A percentile compares a stretch with the other conserved stretches of the same genome.
Evolutionary conservation across 2,329 filamentous ascomycete species (phyloP).

Genomic region (Ascocoryne sarcoides): DNA sequence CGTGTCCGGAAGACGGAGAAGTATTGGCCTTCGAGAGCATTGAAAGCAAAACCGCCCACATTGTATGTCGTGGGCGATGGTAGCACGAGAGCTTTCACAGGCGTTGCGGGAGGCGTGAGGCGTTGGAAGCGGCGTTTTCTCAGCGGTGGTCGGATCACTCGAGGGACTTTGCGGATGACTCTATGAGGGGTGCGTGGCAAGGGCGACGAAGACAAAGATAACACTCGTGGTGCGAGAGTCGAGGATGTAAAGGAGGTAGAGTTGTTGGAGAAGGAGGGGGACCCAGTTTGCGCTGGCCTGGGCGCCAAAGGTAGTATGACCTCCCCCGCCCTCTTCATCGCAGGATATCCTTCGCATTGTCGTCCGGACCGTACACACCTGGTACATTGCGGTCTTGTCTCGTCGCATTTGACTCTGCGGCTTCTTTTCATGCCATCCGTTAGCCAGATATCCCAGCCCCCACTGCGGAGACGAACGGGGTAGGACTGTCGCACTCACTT

Average conservation of each 20-base stretch:
- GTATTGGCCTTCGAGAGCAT: conserved; percentile 46
- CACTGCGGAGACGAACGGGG: conserved; percentile 14
- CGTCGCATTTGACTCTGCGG: conserved; percentile 59
- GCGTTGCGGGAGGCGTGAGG: not conserved
- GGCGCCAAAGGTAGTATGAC: conserved; percentile 19
- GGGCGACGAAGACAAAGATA: too few relatives aligned
- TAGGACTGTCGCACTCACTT: conserved; percentile 40
- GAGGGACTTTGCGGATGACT: too few relatives aligned
- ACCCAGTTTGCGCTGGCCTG: too few relatives aligned
- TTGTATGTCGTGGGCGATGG: conserved; percentile 10
- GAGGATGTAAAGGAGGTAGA: too few relatives aligned
- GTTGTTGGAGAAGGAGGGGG: too few relatives aligned
- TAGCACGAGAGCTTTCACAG: conserved; percentile 3
- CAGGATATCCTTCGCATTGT: conserved; percentile 49
- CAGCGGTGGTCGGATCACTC: too few relatives aligned
- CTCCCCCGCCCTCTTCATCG: conserved; percentile 17
- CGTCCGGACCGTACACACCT: conserved; percentile 53
- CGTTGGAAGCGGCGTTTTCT: too few relatives aligned
- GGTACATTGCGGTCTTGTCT: conserved; percentile 49
- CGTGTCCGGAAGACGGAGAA: conserved; percentile 54
- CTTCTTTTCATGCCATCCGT: conserved; percentile 34
- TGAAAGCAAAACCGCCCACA: conserved; percentile 35
- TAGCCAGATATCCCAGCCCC: conserved; percentile 8
- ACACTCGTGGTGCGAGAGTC: too few relatives aligned
- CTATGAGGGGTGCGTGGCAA: too few relatives aligned